A percentile compares a stretch with the other conserved stretches of the same genome.
phyloP scores from a whole-genome alignment of 192 early-diverging fungal species.

The Blastocladiella britannica region DNA sequence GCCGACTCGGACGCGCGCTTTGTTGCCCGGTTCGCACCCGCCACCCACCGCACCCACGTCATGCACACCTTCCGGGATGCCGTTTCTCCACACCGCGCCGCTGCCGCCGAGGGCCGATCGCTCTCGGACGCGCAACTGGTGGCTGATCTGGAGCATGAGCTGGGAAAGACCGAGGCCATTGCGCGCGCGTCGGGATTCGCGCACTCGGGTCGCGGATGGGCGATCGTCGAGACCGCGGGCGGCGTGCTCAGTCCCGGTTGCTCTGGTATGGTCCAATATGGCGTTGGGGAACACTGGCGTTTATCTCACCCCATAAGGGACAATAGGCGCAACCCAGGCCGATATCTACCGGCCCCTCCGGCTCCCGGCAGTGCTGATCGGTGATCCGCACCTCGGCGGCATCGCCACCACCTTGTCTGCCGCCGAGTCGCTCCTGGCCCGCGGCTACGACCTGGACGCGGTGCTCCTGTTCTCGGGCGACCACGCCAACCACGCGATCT shows the following conservation, averaged over 20 bases:
- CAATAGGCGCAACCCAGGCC: constrained; percentile 37
- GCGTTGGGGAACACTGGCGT: constrained; percentile 24
- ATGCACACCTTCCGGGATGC: constrained; percentile 50
- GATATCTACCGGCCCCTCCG: constrained; percentile 46
- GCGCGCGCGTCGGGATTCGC: constrained; percentile 14
- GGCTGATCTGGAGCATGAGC: neutral
- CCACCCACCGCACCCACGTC: constrained; percentile 1
- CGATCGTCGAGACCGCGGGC: constrained; percentile 59
- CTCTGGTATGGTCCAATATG: neutral
- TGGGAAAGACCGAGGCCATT: constrained; percentile 1
- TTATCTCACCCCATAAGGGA: constrained; percentile 50
- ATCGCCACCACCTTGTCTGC: constrained; percentile 61
- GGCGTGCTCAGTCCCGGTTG: constrained; percentile 15
- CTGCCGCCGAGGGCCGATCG: constrained; percentile 7
- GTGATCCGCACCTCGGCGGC: constrained; percentile 57
- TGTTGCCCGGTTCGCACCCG: neutral
- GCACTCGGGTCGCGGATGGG: constrained; percentile 22
- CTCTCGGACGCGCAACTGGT: neutral
- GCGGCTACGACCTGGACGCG: constrained; percentile 46
- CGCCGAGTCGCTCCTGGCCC: constrained; percentile 41
- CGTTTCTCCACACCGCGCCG: constrained; percentile 52
- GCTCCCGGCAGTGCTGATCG: constrained; percentile 47
- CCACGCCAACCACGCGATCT: constrained; percentile 33
- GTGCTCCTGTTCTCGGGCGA: constrained; percentile 43
- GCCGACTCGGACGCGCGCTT: constrained; percentile 48